Conservation (phyloP, 495 filamentous ascomycete species). For the Neurospora discreta region DNA sequence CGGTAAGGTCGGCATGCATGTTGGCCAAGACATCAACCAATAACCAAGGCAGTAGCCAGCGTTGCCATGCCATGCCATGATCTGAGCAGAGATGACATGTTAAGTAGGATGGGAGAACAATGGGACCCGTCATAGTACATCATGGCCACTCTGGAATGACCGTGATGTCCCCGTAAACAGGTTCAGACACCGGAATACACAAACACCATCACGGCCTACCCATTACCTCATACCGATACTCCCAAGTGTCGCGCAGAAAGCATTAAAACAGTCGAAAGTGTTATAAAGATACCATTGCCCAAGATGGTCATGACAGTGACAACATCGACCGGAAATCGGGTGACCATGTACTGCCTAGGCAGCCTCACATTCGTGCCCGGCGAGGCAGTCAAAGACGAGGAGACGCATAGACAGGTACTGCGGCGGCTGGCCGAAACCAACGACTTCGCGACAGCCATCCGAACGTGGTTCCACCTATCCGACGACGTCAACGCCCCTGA, state of each 20-base stretch:
- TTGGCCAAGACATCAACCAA: background rate
- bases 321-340: background rate
- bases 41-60: background rate
- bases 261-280: background rate
- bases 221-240: background rate
- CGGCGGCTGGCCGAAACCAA: conserved; percentile 24
- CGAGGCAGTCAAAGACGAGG: conserved; percentile 3
- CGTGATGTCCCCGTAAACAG: background rate
- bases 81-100: background rate
- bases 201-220: background rate
- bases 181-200: background rate
- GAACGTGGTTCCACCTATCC: conserved; percentile 39
- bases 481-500: conserved; percentile 2
- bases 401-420: conserved; percentile 9
- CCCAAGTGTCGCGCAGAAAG: background rate
- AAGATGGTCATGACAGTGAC: background rate
- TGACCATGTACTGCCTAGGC: conserved; percentile 4
- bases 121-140: background rate
- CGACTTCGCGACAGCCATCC: conserved; percentile 38
- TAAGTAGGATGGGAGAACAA: background rate
- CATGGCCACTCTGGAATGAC: background rate
- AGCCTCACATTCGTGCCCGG: conserved; percentile 7
- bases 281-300: background rate
- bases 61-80: background rate
- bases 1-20: background rate